Base-by-base conservation (phyloP, 768 basidiomycete genomes). In the Mycena haematopus region DNA sequence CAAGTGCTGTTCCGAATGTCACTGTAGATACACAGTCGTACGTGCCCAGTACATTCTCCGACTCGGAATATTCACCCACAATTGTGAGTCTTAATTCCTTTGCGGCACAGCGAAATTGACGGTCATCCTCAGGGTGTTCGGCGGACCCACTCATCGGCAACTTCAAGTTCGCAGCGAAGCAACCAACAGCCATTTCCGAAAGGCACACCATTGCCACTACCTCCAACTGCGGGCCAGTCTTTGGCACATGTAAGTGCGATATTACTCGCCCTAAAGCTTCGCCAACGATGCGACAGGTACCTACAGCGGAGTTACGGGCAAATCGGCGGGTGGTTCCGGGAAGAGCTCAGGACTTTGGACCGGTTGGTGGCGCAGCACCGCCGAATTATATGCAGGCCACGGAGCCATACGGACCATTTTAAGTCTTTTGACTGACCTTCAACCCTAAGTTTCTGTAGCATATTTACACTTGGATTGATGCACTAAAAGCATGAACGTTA, bases 321-420 rank as follows among this genome's bases (percentile, higher is more conserved):
- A 66, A 62, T 51, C 59, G 69, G 33, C 62, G 56, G 52, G 68
- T 67, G 21, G 68, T 69, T 13, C 58, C 66, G 1, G 68, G 70
- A 33, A 36, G 70, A 58, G 54, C 57, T 13, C 70, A 70, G 56
- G 70, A 70, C 35, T 70, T 67, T 52, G 70, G 70, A 2, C 35
- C 68, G 10, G 62, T 60, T 6, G 66, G 68, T 6, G 69, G 66
- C 2, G 35, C 65, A 8, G 62, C 63, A 10, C 70, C 70, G 7
- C 70, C 70, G 2, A 60, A 70, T 38, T 70, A 70, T 45, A 19
- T 56, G 22, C 69, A 70, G 29, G 67, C 69, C 7, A 70, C 69
- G 8, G 66, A 68, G 55, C 51, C 60, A 21, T 63, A 63, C 50
- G 35, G 29, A 31, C 21, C 46, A 44, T 17, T 49, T 31, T 51